Conservation (phyloP, 139 green algal species). For the Diplosphaera chodatii region DNA sequence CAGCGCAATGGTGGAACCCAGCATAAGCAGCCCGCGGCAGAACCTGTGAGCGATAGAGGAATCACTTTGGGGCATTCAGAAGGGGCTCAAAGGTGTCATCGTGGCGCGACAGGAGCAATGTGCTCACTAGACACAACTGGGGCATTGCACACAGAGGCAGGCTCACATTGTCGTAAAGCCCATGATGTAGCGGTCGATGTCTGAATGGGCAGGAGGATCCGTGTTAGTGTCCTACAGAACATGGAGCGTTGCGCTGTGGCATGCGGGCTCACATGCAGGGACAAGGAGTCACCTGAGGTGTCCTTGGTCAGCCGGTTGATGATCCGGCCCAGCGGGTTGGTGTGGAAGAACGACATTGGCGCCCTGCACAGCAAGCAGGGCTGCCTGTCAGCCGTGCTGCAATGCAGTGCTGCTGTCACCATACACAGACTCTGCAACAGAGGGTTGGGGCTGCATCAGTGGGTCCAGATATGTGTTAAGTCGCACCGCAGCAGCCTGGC, state of each 20-base stretch:
- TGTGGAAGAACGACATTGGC: conserved; percentile 84
- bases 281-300: conserved; percentile 40
- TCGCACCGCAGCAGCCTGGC: conserved; percentile 7
- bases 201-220: conserved; percentile 35
- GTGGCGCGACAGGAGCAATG: no score
- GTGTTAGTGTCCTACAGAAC: no score
- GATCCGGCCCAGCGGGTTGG: conserved; percentile 71
- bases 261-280: no score
- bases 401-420: no score
- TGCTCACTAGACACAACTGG: no score
- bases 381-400: no score
- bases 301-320: conserved; percentile 80
- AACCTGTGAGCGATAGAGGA: neutral
- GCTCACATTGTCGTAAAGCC: neutral
- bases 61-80: neutral
- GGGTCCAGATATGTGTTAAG: no score
- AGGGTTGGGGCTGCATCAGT: no score
- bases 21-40: conserved; percentile 40
- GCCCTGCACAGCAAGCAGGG: conserved; percentile 13
- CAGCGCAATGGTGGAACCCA: conserved; percentile 57
- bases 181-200: neutral
- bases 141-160: no score
- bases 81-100: neutral
- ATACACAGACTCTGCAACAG: no score
- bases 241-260: no score